Evolutionary conservation across 768 basidiomycete genomes (phyloP).

Genomic region (Rhodosporidiobolus odoratus): DNA sequence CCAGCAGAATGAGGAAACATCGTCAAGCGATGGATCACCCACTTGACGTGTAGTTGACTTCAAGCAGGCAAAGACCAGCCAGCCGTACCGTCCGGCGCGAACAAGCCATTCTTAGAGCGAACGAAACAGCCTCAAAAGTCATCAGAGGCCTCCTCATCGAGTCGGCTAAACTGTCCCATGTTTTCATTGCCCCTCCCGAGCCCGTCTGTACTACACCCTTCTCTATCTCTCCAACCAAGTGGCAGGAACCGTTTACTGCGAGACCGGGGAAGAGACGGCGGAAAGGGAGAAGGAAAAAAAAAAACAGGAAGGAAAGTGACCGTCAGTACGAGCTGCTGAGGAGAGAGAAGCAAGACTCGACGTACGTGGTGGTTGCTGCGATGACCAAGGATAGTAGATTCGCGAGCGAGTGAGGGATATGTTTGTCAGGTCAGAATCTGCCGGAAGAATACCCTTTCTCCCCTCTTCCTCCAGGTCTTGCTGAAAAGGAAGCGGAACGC

Average conservation of each 20-base stretch:
- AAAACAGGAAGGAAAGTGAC: not conserved
- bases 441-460: not conserved
- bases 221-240: no score
- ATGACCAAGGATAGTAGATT: not conserved
- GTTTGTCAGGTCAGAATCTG: not conserved
- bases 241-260: constrained; percentile 13
- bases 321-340: not conserved
- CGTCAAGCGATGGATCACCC: not conserved
- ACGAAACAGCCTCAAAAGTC: no score
- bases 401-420: not conserved
- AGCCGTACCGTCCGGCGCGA: no score
- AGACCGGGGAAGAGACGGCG: not conserved
- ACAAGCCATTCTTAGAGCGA: no score
- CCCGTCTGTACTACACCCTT: no score
- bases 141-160: no score
- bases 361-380: constrained; percentile 26
- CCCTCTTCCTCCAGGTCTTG: not conserved
- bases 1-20: not conserved
- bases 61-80: no score
- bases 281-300: not conserved
- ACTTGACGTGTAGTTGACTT: no score
- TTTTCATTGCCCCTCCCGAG: no score
- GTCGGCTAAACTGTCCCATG: no score
- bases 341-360: not conserved
- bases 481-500: not conserved